A percentile compares a stretch with the other conserved stretches of the same genome.
phyloP scores from a whole-genome alignment of 176 grass and related monocot species.

The Oryza officinalis region DNA sequence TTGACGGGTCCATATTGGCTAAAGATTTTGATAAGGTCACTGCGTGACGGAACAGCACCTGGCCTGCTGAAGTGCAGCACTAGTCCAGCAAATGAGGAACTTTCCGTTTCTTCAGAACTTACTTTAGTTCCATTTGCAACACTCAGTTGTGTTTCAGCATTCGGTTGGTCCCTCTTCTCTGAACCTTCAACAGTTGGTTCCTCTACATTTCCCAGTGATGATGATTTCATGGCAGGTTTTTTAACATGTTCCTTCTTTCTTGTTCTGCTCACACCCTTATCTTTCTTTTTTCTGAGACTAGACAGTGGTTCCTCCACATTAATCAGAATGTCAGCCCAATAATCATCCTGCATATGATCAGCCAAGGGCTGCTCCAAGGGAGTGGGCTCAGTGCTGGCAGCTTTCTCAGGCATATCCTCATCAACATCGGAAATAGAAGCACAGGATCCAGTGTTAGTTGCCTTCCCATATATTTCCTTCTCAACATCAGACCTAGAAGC shows the following conservation, averaged over 20 bases:
- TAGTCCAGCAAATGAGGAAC: constrained; percentile 39
- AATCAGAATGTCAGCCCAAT: constrained; percentile 71
- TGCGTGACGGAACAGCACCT: constrained; percentile 44
- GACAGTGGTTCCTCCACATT: constrained; percentile 53
- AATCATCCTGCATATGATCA: constrained; percentile 59
- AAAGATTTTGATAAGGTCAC: constrained; percentile 67
- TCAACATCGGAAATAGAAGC: constrained; percentile 17
- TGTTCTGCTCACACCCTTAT: constrained; percentile 36
- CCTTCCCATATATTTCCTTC: constrained; percentile 26
- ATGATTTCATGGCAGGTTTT: constrained; percentile 1
- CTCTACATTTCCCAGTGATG: not conserved
- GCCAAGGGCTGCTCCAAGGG: constrained; percentile 29
- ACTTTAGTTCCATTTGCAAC: constrained; percentile 23
- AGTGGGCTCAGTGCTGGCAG: constrained; percentile 18
- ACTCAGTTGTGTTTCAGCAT: not conserved
- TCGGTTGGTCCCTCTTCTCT: constrained; percentile 16
- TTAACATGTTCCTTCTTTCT: constrained; percentile 37
- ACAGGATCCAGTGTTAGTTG: constrained; percentile 1
- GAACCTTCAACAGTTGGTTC: constrained; percentile 32
- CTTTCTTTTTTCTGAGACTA: constrained; percentile 52
- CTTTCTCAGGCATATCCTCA: constrained; percentile 30
- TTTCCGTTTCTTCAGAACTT: constrained; percentile 43
- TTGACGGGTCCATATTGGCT: constrained; percentile 67
- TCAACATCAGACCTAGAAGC: constrained; percentile 44
- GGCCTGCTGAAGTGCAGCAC: constrained; percentile 56